These are phyloP conservation scores for Aegilops umbellulata DNA, from an alignment of 176 grass and related monocot species.

Conservation along the genomic window DNA sequence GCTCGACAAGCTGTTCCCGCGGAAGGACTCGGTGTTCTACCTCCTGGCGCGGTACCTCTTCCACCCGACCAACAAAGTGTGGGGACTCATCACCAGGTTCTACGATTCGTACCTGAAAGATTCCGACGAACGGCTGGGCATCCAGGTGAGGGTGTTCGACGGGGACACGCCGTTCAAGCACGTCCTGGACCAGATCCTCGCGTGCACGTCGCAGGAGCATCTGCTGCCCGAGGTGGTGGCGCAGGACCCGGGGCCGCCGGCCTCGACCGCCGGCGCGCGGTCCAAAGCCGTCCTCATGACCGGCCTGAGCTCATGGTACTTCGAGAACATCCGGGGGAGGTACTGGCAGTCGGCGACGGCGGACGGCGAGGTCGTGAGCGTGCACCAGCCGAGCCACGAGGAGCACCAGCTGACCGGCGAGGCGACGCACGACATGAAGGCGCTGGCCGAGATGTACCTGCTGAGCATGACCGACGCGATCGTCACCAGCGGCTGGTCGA, in stretches of 20 bases:
- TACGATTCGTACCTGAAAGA: slow-evolving; percentile 40
- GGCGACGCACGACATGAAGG: slow-evolving; percentile 58
- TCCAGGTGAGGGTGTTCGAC: slow-evolving; percentile 59
- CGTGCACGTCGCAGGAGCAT: slow-evolving; percentile 33
- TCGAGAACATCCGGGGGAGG: slow-evolving; percentile 51
- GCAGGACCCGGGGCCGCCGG: background rate
- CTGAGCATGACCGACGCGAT: slow-evolving; percentile 46
- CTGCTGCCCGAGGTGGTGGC: slow-evolving; percentile 26
- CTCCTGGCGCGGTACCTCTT: slow-evolving; percentile 53
- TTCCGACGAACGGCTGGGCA: slow-evolving; percentile 38
- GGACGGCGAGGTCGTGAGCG: slow-evolving; percentile 44
- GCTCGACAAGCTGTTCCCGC: slow-evolving; percentile 45
- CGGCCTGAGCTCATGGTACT: slow-evolving; percentile 45
- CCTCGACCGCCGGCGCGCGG: background rate
- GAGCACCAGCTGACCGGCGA: slow-evolving; percentile 40
- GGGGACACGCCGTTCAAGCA: slow-evolving; percentile 43
- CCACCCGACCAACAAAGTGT: slow-evolving; percentile 53
- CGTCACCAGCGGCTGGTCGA: slow-evolving; percentile 54
- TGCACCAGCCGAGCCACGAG: slow-evolving; percentile 77
- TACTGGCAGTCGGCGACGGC: slow-evolving; percentile 55
- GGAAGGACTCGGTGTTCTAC: slow-evolving; percentile 59
- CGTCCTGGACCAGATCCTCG: slow-evolving; percentile 42
- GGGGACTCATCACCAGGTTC: slow-evolving; percentile 66
- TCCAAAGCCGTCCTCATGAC: slow-evolving; percentile 37
- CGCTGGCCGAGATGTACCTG: slow-evolving; percentile 62